These are phyloP conservation scores for Candida quercuum DNA, from an alignment of 805 yeast species.

Conservation along the genomic window DNA sequence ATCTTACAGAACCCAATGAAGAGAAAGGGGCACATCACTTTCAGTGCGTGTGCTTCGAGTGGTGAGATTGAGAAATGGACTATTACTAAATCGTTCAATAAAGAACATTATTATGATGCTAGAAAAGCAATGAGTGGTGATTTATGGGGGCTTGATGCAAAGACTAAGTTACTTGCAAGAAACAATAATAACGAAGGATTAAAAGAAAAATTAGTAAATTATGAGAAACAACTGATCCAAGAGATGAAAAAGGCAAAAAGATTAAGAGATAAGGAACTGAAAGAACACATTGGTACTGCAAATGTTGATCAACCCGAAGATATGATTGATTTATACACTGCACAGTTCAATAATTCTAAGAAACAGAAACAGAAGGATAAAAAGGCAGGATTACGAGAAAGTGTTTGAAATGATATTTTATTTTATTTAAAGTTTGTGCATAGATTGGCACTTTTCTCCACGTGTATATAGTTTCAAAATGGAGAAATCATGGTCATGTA, in stretches of 20 bases:
- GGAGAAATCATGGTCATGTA: too few relatives aligned
- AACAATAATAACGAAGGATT: conserved; percentile 27
- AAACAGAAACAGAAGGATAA: conserved; percentile 23
- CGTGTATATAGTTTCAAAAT: too few relatives aligned
- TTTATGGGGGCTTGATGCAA: conserved; percentile 73
- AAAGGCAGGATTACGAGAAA: conserved; percentile 15
- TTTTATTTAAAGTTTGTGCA: too few relatives aligned
- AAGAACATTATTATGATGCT: conserved; percentile 81
- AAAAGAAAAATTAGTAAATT: conserved; percentile 28
- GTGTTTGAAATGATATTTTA: too few relatives aligned
- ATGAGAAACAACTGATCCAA: conserved; percentile 25
- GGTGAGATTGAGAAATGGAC: conserved; percentile 87
- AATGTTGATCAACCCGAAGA: conserved; percentile 15
- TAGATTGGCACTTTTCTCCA: too few relatives aligned
- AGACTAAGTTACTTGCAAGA: conserved; percentile 37
- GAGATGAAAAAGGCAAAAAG: conserved; percentile 13
- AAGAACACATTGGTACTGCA: conserved; percentile 8
- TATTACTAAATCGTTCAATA: conserved; percentile 71
- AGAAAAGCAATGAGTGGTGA: conserved; percentile 84
- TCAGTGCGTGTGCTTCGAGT: conserved; percentile 73
- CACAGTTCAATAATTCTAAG: conserved; percentile 21
- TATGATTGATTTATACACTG: conserved; percentile 19
- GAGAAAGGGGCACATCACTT: conserved; percentile 73
- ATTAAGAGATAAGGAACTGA: conserved; percentile 12
- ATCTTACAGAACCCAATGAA: conserved; percentile 67